These are phyloP conservation scores for Coprinopsis sp. DNA, from an alignment of 768 basidiomycete genomes.

Conservation along the genomic window DNA sequence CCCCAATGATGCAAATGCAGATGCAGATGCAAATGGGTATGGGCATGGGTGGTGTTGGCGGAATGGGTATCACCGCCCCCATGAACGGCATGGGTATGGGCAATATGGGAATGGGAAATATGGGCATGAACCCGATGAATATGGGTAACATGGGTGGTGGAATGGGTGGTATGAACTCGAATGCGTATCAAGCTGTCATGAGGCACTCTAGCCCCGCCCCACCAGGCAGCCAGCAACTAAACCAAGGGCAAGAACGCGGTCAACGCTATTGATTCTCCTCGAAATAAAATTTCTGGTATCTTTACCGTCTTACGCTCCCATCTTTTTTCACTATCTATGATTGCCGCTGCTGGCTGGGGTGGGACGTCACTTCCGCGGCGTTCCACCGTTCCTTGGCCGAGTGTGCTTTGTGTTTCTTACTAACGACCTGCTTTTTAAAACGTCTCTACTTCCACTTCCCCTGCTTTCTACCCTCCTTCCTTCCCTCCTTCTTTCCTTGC, in stretches of 20 bases:
- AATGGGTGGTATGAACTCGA: slow-evolving; percentile 43
- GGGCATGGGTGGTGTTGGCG: slow-evolving; percentile 12
- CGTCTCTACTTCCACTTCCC: background rate
- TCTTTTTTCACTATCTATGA: no score
- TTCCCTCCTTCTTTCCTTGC: slow-evolving; percentile 5
- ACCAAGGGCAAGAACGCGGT: slow-evolving; percentile 32
- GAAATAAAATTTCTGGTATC: slow-evolving; percentile 14
- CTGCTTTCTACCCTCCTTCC: background rate
- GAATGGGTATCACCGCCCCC: slow-evolving; percentile 10
- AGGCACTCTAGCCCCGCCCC: slow-evolving; percentile 72
- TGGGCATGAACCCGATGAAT: slow-evolving; percentile 27
- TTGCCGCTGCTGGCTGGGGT: no score
- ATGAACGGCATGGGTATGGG: slow-evolving; percentile 38
- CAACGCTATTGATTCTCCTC: no score
- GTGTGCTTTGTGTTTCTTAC: no score
- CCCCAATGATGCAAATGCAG: slow-evolving; percentile 57
- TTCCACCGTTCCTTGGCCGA: no score
- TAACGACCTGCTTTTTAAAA: background rate
- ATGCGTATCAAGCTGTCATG: slow-evolving; percentile 87
- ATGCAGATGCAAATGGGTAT: slow-evolving; percentile 47
- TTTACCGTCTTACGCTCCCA: no score
- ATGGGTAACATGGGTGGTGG: slow-evolving; percentile 3
- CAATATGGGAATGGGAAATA: slow-evolving; percentile 50
- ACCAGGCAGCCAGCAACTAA: slow-evolving; percentile 27
- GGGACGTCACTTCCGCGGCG: no score